These are phyloP conservation scores for Gaeumannomyces sp. DNA, from an alignment of 2,329 filamentous ascomycete species.

Conservation along the genomic window DNA sequence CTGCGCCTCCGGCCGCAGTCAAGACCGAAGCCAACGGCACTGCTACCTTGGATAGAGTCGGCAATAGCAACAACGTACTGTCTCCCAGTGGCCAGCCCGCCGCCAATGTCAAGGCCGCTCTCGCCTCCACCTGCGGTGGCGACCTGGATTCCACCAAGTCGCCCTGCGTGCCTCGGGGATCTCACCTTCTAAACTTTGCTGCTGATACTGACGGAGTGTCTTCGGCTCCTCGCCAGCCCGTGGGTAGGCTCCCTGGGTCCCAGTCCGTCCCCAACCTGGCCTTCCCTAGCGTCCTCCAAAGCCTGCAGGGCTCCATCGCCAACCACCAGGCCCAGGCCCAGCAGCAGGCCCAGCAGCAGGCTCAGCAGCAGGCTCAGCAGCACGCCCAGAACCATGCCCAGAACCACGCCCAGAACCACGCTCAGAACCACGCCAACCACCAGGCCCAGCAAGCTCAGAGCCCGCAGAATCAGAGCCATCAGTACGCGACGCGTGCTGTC, in stretches of 20 bases:
- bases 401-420: not conserved
- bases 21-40: too few species aligned
- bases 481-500: not conserved
- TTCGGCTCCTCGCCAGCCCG: not conserved
- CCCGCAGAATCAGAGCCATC: not conserved
- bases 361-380: not conserved
- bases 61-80: too few species aligned
- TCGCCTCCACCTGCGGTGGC: too few species aligned
- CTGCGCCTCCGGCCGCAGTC: too few species aligned
- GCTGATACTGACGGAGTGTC: not conserved
- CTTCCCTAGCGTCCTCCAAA: not conserved
- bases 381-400: not conserved
- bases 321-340: not conserved
- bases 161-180: not conserved
- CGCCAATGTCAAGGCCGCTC: too few species aligned
- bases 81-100: too few species aligned
- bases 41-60: too few species aligned
- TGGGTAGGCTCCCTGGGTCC: constrained; percentile 1
- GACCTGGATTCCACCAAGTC: not conserved
- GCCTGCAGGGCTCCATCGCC: not conserved
- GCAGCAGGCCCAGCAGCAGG: not conserved
- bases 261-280: constrained; percentile 6
- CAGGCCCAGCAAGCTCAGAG: not conserved
- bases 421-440: not conserved
- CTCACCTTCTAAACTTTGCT: too few species aligned